Percentiles rank a stretch among this genome's conserved stretches.
Conservation (phyloP, 257 asterid genomes). For the Primulina eburnea region DNA sequence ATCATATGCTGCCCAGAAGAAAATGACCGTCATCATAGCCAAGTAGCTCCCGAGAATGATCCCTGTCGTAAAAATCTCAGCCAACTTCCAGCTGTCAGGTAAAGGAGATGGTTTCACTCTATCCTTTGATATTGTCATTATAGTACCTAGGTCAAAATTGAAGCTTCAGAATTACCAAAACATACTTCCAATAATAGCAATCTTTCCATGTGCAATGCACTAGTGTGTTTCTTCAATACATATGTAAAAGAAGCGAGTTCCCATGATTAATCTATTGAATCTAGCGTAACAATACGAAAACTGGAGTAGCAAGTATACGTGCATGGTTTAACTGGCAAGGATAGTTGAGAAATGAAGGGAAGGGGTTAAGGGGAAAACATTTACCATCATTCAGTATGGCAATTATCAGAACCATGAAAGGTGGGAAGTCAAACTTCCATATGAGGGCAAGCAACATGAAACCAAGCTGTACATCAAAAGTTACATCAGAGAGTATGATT, state of each 20-base stretch:
- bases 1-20: conserved; percentile 22
- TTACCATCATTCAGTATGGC: conserved; percentile 47
- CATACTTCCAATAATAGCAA: background rate
- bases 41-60: conserved; percentile 19
- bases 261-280: background rate
- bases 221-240: background rate
- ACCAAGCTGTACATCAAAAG: conserved; percentile 29
- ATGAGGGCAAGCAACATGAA: conserved; percentile 34
- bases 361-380: background rate
- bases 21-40: conserved; percentile 19
- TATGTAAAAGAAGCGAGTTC: background rate
- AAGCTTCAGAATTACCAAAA: background rate
- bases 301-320: background rate
- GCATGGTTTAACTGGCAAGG: background rate
- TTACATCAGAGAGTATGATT: background rate
- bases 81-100: conserved; percentile 21
- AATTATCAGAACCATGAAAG: conserved; percentile 48
- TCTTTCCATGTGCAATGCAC: background rate
- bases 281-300: background rate
- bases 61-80: conserved; percentile 16
- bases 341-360: background rate
- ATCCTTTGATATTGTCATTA: conserved; percentile 20
- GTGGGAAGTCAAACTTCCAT: conserved; percentile 47
- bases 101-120: conserved; percentile 22
- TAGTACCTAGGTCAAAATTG: conserved; percentile 2